Conservation (phyloP, 768 basidiomycete genomes). For the Lentinula sp. region DNA sequence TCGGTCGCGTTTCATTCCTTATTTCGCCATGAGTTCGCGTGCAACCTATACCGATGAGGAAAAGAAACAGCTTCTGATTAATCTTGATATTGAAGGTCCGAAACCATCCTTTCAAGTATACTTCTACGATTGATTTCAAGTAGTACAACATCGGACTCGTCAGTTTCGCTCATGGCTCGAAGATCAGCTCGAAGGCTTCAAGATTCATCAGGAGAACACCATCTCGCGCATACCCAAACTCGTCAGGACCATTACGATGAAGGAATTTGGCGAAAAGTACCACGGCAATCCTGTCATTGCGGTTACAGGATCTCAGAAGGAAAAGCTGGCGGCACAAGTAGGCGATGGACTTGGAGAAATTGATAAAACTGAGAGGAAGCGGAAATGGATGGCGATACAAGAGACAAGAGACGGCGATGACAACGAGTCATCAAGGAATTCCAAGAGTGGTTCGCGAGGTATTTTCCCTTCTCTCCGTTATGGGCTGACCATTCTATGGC, state of each 20-base stretch:
- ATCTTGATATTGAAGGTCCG: conserved; percentile 77
- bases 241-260: conserved; percentile 66
- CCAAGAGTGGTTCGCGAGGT: conserved; percentile 51
- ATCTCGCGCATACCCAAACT: conserved; percentile 71
- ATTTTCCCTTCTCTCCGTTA: conserved; percentile 11
- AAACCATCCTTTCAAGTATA: conserved; percentile 5
- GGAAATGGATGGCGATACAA: conserved; percentile 72
- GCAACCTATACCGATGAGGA: conserved; percentile 52
- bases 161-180: conserved; percentile 74
- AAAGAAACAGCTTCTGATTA: conserved; percentile 68
- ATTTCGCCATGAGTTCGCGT: conserved; percentile 5
- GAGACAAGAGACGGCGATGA: conserved; percentile 35
- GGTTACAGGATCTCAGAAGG: conserved; percentile 61
- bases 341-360: conserved; percentile 49
- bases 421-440: conserved; percentile 35
- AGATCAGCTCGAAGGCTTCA: conserved; percentile 69
- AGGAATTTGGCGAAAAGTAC: conserved; percentile 75
- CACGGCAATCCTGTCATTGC: conserved; percentile 71
- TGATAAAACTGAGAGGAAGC: conserved; percentile 63
- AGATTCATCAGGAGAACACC: conserved; percentile 68
- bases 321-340: conserved; percentile 46
- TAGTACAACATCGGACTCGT: conserved; percentile 69
- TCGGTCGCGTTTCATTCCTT: conserved; percentile 18
- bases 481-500: background rate
- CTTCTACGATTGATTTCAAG: background rate